These are phyloP conservation scores for Aspergillus sp. DNA, from an alignment of 2,329 filamentous ascomycete species.

Conservation along the genomic window DNA sequence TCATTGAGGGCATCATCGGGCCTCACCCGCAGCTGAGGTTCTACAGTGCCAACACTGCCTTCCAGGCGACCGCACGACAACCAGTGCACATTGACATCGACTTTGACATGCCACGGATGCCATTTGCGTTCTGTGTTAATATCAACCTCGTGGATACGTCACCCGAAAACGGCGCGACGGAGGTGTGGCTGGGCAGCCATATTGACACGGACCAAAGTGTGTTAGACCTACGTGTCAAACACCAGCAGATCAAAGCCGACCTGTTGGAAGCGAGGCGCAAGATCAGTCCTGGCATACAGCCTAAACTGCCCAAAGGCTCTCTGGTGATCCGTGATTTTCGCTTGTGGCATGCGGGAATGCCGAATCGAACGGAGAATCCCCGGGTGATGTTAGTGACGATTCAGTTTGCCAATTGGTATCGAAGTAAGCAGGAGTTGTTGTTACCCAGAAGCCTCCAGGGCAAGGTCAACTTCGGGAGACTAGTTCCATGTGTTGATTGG, in stretches of 20 bases:
- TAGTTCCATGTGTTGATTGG: slow-evolving; percentile 37
- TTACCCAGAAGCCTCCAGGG: slow-evolving; percentile 28
- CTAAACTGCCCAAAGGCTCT: slow-evolving; percentile 42
- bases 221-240: slow-evolving; percentile 16
- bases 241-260: slow-evolving; percentile 29
- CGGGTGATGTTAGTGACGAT: slow-evolving; percentile 47
- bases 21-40: slow-evolving; percentile 37
- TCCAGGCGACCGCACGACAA: slow-evolving; percentile 36
- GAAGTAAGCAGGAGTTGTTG: slow-evolving; percentile 29
- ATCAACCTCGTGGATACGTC: slow-evolving; percentile 46
- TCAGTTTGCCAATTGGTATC: slow-evolving; percentile 38
- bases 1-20: slow-evolving; percentile 38
- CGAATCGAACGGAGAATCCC: slow-evolving; percentile 42
- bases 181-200: slow-evolving; percentile 52
- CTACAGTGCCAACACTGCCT: slow-evolving; percentile 40
- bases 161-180: slow-evolving; percentile 48
- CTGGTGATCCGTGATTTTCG: slow-evolving; percentile 48
- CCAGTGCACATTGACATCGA: slow-evolving; percentile 43
- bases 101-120: slow-evolving; percentile 50
- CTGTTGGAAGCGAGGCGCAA: slow-evolving; percentile 30
- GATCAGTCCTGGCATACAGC: slow-evolving; percentile 37
- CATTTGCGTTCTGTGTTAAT: slow-evolving; percentile 49
- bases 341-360: slow-evolving; percentile 52
- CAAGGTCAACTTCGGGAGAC: slow-evolving; percentile 33
- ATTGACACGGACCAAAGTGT: slow-evolving; percentile 32